phyloP scores from a whole-genome alignment of 257 asterid genomes.

The Solanum ossicruentum region DNA sequence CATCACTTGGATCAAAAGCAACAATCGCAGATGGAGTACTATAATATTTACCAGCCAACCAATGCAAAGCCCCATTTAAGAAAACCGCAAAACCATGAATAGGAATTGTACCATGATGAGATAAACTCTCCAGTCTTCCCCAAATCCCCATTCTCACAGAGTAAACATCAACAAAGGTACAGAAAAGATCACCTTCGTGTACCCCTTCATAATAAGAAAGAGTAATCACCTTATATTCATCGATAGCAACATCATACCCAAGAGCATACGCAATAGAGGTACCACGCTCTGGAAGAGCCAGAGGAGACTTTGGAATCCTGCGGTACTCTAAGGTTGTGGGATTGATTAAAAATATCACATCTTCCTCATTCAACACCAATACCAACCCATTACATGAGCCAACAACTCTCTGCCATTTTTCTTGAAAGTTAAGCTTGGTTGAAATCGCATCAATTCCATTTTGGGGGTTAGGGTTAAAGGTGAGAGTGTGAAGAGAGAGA shows the following conservation, averaged over 20 bases:
- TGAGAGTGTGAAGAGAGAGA: not conserved
- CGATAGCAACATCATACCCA: conserved; percentile 20
- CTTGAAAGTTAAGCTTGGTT: not conserved
- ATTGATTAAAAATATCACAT: not conserved
- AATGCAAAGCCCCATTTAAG: not conserved
- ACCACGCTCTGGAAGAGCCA: not conserved
- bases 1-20: not conserved
- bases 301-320: not conserved
- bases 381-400: not conserved
- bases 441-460: not conserved
- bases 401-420: not conserved
- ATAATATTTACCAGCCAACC: not conserved
- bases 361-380: not conserved
- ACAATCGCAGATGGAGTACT: not conserved
- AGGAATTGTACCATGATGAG: not conserved
- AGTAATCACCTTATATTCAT: conserved; percentile 33
- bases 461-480: not conserved
- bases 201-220: conserved; percentile 12
- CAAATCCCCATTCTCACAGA: conserved; percentile 8
- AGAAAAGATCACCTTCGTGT: not conserved
- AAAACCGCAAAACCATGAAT: not conserved
- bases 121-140: conserved; percentile 7
- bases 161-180: not conserved
- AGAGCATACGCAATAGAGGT: conserved; percentile 1
- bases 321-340: not conserved